Evolutionary conservation across 352 stramenopile species (phyloP), one percentile per base, ranked within the genome.

Genomic region (Pythium phragmitis): DNA sequence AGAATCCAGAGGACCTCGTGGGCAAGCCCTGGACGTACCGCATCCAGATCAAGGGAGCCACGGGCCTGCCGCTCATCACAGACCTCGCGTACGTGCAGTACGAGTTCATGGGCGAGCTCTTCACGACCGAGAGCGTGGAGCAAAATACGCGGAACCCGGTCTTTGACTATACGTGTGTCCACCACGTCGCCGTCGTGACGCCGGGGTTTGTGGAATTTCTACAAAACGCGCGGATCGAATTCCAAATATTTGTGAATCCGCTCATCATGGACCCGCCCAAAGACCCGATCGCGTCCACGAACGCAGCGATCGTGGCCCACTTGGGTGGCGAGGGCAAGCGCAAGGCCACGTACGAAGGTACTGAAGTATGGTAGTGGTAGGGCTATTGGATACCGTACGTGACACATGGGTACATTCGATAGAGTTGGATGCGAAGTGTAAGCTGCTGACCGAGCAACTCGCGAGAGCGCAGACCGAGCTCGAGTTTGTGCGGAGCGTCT

Each of bases 71-170:
- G 12, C 82, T 97, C 14, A 95, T 94, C 54, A 96, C 90, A 2
- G 85, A 95, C 60, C 68, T 94, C 48, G 92, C 88, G 1, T 98
- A 98, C 71, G 93, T 92, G 8, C 86, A 97, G 73, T 98, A 98
- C 69, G 88, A 97, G 57, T 98, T 98, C 46, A 73, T 97, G 4
- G 92, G 89, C 12, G 88, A 98, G 65, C 82, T 92, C 9, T 98
- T 96, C 67, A 97, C 85, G 48, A 97, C 92, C 11, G 92, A 97
- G 56, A 93, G 81, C 55, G 88, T 97, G 17, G 87, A 97, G 69
- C 87, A 95, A 48, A 87, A 92, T 52, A 94, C 88, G 26, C 75
- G 85, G 17, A 97, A 87, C 37, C 82, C 92, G 1, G 80, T 88
- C 34, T 96, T 98, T 60, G 93, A 96, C 64, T 98, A 98, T 73